phyloP scores from a whole-genome alignment of 768 basidiomycete genomes.

The Mycena indigotica region DNA sequence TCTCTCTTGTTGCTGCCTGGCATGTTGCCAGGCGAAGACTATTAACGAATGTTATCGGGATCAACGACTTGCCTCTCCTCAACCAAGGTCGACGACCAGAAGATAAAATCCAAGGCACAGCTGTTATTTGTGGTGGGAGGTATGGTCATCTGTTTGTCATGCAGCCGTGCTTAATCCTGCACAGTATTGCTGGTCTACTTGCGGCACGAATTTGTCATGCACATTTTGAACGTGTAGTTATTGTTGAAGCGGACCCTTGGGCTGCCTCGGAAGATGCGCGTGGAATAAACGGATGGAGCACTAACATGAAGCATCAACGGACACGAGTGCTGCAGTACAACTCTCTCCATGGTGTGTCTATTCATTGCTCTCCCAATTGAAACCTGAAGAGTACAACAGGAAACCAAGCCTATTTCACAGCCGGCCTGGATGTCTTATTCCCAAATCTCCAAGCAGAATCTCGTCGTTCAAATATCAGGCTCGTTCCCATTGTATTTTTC shows the following conservation, averaged over 20 bases:
- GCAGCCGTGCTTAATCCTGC: too few relatives aligned
- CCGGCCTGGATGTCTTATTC: slow-evolving; percentile 16
- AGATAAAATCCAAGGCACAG: slow-evolving; percentile 12
- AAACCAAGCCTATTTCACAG: slow-evolving; percentile 10
- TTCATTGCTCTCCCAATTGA: neutral
- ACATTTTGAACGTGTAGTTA: slow-evolving; percentile 33
- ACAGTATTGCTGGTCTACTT: slow-evolving; percentile 34
- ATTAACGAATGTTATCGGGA: neutral
- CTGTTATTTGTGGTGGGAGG: slow-evolving; percentile 19
- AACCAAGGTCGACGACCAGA: neutral
- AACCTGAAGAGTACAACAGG: neutral
- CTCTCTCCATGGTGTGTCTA: slow-evolving; percentile 22
- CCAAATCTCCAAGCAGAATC: slow-evolving; percentile 23
- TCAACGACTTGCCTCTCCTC: neutral
- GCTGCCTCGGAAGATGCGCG: slow-evolving; percentile 23
- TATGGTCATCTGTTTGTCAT: too few relatives aligned
- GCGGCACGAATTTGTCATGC: slow-evolving; percentile 34
- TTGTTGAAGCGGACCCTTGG: slow-evolving; percentile 36
- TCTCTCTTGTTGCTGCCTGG: neutral
- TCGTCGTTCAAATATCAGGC: slow-evolving; percentile 13
- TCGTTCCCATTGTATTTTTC: neutral
- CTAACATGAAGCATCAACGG: slow-evolving; percentile 7
- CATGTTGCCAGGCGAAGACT: neutral
- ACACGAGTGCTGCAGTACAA: slow-evolving; percentile 30
- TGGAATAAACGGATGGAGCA: slow-evolving; percentile 16